Conservation (phyloP, 2,329 filamentous ascomycete genomes). For the Sporothrix schenckii region DNA sequence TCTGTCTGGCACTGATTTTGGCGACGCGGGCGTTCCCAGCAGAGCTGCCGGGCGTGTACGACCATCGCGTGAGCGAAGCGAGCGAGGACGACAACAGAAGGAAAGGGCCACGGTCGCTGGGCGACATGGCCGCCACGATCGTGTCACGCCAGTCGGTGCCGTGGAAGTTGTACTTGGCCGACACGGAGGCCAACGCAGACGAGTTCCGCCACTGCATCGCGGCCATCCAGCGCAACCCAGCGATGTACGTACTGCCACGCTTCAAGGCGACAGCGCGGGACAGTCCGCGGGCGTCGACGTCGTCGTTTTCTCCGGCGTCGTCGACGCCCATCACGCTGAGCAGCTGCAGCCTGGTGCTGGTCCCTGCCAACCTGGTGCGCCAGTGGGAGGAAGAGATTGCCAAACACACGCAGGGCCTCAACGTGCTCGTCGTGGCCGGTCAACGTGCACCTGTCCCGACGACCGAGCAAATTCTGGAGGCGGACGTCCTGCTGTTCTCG, state of each 20-base stretch:
- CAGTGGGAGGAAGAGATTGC: constrained; percentile 83
- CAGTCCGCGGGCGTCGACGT: not conserved
- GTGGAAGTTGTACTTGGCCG: constrained; percentile 65
- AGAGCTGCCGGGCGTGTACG: constrained; percentile 57
- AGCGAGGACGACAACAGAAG: constrained; percentile 38
- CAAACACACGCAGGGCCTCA: constrained; percentile 72
- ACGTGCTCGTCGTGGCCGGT: constrained; percentile 64
- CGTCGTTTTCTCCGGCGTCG: not conserved
- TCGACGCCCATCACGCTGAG: constrained; percentile 61
- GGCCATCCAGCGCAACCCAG: constrained; percentile 61
- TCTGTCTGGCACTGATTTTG: constrained; percentile 75
- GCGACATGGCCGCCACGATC: constrained; percentile 72
- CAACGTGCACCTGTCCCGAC: constrained; percentile 57
- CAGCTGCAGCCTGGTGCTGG: constrained; percentile 73
- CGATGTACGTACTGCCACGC: constrained; percentile 60
- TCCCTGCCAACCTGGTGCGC: constrained; percentile 77
- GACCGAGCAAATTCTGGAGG: constrained; percentile 60
- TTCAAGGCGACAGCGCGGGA: constrained; percentile 44
- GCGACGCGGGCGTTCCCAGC: constrained; percentile 73
- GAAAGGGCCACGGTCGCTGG: constrained; percentile 57
- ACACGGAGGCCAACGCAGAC: constrained; percentile 46
- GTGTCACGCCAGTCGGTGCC: constrained; percentile 68
- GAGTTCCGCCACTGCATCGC: constrained; percentile 59
- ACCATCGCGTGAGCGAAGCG: constrained; percentile 16
- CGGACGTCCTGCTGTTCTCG: constrained; percentile 79